A percentile compares a stretch with the other conserved stretches of the same genome.
phyloP scores from a whole-genome alignment of 768 basidiomycete species.

The Auriculariales sp. region DNA sequence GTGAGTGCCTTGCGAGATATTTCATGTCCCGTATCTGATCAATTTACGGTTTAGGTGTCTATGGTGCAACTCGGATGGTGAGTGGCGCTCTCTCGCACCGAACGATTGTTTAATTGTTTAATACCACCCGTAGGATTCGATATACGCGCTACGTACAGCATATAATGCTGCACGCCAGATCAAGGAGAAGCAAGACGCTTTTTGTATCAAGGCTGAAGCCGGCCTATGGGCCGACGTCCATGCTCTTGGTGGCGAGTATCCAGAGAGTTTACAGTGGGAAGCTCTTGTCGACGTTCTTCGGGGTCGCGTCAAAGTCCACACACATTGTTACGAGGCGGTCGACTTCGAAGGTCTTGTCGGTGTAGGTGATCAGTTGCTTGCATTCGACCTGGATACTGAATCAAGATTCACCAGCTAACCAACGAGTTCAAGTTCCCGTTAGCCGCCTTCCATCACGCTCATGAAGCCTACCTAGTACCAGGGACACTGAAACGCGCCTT shows the following conservation, averaged over 20 bases:
- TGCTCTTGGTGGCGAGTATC: constrained; percentile 42
- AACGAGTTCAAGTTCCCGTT: constrained; percentile 28
- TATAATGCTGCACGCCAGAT: constrained; percentile 53
- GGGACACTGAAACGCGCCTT: constrained; percentile 26
- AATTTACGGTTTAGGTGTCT: no score
- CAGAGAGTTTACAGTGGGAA: constrained; percentile 28
- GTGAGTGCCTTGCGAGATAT: no score
- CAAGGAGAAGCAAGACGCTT: constrained; percentile 53
- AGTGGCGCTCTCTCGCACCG: constrained; percentile 55
- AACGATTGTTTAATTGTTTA: constrained; percentile 16
- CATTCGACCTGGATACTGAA: neutral
- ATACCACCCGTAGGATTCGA: neutral
- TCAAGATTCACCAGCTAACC: constrained; percentile 16
- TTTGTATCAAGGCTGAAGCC: constrained; percentile 34
- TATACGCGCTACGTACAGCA: constrained; percentile 12
- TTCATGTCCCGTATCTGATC: no score
- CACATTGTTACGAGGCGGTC: constrained; percentile 24
- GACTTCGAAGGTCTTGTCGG: constrained; percentile 16
- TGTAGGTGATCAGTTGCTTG: constrained; percentile 6
- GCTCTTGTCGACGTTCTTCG: constrained; percentile 19
- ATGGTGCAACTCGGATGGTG: neutral
- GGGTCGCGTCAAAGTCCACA: constrained; percentile 24
- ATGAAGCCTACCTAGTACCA: constrained; percentile 38
- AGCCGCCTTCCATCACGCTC: constrained; percentile 26
- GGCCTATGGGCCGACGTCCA: constrained; percentile 27